Conservation (phyloP, 257 asterid genomes). For the Solanum tacnaense region DNA sequence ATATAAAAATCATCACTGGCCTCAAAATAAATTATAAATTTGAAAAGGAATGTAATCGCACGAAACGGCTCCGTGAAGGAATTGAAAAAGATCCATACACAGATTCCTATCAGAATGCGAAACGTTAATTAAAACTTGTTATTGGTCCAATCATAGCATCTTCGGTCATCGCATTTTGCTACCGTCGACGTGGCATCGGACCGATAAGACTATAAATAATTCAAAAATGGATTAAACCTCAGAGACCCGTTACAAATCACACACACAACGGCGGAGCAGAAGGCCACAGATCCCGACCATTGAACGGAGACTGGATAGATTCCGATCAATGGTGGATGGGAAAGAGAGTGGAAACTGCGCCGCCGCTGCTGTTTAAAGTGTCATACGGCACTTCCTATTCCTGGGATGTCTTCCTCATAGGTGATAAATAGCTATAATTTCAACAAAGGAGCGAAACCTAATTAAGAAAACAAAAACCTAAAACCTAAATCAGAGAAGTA, state of each 20-base stretch:
- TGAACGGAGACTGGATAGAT: conserved; percentile 10
- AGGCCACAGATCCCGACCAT: conserved; percentile 33
- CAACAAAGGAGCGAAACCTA: neutral
- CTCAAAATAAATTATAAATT: neutral
- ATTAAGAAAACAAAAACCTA: neutral
- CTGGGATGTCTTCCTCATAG: conserved; percentile 71
- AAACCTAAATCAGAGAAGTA: neutral
- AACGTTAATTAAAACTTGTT: conserved; percentile 9
- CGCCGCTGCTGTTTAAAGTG: conserved; percentile 39
- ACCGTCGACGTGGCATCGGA: conserved; percentile 66
- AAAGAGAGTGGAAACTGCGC: neutral
- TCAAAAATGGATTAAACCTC: neutral
- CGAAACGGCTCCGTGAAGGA: conserved; percentile 54
- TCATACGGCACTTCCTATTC: conserved; percentile 95
- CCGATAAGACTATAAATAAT: neutral
- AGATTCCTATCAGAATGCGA: conserved; percentile 77
- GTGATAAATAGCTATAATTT: neutral
- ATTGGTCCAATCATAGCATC: conserved; percentile 51
- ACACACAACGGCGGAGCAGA: neutral
- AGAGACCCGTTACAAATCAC: conserved; percentile 61
- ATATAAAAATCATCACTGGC: conserved; percentile 33
- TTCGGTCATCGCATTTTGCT: conserved; percentile 39
- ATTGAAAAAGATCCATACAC: conserved; percentile 11
- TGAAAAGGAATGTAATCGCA: conserved; percentile 40
- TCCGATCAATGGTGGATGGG: neutral